Evolutionary conservation across 371 early-diverging fungal genomes (phyloP).

Genomic region (Mucor saturninus): DNA sequence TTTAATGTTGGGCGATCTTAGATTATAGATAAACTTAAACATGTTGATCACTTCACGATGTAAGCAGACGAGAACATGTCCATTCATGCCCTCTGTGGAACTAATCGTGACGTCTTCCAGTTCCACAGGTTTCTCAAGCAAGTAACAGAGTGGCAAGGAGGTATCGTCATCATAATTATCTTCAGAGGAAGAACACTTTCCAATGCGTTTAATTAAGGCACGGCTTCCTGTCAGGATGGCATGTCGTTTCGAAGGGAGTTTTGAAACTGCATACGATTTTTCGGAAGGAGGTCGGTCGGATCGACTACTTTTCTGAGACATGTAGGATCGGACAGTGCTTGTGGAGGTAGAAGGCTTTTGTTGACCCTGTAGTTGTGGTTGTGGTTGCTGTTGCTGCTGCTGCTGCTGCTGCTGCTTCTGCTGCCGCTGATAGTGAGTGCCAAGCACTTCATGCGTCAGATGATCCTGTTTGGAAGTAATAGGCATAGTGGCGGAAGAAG

Average conservation of each 20-base stretch:
- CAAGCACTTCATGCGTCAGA: not conserved
- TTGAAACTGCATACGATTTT: constrained; percentile 3
- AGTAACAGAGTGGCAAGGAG: constrained; percentile 51
- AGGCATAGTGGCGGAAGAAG: not conserved
- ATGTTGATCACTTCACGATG: constrained; percentile 50
- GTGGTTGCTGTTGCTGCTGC: too few species aligned
- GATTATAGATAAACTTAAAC: constrained; percentile 52
- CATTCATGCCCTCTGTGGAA: constrained; percentile 37
- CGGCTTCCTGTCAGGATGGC: constrained; percentile 30
- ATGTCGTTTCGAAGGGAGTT: constrained; percentile 18
- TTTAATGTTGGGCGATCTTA: constrained; percentile 47
- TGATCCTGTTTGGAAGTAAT: not conserved
- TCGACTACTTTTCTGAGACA: constrained; percentile 5
- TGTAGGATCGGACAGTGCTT: constrained; percentile 1
- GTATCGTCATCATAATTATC: constrained; percentile 29
- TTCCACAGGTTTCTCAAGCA: constrained; percentile 44
- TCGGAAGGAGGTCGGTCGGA: not conserved
- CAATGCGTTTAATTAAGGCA: constrained; percentile 22
- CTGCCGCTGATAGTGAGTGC: too few species aligned
- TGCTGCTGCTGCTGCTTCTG: too few species aligned
- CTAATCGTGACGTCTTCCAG: constrained; percentile 37
- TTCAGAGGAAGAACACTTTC: constrained; percentile 16
- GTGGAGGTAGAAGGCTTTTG: constrained; percentile 6
- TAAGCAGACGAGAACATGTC: constrained; percentile 51
- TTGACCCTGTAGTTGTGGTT: too few species aligned